Evolutionary conservation across 2,329 filamentous ascomycete species (phyloP).

Genomic region (Apiospora koreana): DNA sequence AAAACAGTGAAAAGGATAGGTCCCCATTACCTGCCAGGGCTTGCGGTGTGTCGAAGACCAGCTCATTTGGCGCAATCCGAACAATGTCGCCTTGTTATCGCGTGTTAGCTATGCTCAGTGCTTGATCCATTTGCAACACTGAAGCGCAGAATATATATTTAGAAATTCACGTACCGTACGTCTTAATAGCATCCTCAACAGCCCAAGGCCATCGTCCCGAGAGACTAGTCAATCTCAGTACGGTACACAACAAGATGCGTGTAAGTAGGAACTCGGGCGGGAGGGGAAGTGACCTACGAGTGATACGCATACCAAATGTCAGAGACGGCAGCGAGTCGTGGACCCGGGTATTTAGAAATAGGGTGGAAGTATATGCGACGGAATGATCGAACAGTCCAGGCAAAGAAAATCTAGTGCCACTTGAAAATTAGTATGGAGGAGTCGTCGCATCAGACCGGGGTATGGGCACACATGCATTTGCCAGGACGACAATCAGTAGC

Average conservation of each 20-base stretch:
- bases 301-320: slow-evolving; percentile 15
- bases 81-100: not conserved
- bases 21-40: not conserved
- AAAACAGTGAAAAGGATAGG: no score
- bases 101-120: no score
- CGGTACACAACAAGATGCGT: no score
- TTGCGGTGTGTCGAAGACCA: not conserved
- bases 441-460: no score
- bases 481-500: no score
- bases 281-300: slow-evolving; percentile 3
- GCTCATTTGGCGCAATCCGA: not conserved
- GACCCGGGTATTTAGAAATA: slow-evolving; percentile 11
- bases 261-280: no score
- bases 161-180: not conserved
- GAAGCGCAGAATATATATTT: no score
- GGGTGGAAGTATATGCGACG: slow-evolving; percentile 19
- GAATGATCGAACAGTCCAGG: no score
- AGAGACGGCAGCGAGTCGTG: slow-evolving; percentile 12
- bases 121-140: no score
- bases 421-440: no score
- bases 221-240: not conserved
- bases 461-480: no score
- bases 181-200: not conserved
- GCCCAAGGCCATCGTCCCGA: not conserved
- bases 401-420: no score